Evolutionary conservation across 2,329 filamentous ascomycete species (phyloP).

Genomic region (Geosmithia flava): DNA sequence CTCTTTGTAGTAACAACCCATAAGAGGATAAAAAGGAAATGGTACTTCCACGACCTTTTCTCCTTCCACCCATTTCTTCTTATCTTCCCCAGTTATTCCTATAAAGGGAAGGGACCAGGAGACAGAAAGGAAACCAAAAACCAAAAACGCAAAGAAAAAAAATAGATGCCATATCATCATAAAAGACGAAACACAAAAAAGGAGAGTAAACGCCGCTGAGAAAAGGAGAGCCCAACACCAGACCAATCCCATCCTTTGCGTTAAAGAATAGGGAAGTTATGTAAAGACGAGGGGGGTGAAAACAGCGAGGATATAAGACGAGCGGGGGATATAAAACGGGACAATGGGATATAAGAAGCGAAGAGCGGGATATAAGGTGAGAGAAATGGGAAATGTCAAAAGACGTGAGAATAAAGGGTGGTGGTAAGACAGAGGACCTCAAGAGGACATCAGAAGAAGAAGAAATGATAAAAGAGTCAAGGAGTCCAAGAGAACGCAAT

Average conservation of each 20-base stretch:
- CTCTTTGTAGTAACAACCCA: too few species aligned
- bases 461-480: neutral
- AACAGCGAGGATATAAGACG: neutral
- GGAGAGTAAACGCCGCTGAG: neutral
- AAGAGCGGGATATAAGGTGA: neutral
- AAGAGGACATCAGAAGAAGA: neutral
- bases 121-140: neutral
- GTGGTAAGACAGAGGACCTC: neutral
- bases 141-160: neutral
- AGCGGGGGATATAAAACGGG: neutral
- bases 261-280: too few species aligned
- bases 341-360: neutral
- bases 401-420: neutral
- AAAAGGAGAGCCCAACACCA: neutral
- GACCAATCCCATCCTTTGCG: neutral
- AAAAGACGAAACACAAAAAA: neutral
- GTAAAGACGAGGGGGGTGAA: too few species aligned
- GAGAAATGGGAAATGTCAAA: too few species aligned
- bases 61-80: too few species aligned
- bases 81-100: neutral
- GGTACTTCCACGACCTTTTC: too few species aligned
- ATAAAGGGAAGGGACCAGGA: neutral
- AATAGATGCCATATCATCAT: neutral
- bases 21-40: too few species aligned
- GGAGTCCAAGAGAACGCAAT: conserved; percentile 3